Conservation (phyloP, 164 flowering plant species). For the Liquidambar formosana region DNA sequence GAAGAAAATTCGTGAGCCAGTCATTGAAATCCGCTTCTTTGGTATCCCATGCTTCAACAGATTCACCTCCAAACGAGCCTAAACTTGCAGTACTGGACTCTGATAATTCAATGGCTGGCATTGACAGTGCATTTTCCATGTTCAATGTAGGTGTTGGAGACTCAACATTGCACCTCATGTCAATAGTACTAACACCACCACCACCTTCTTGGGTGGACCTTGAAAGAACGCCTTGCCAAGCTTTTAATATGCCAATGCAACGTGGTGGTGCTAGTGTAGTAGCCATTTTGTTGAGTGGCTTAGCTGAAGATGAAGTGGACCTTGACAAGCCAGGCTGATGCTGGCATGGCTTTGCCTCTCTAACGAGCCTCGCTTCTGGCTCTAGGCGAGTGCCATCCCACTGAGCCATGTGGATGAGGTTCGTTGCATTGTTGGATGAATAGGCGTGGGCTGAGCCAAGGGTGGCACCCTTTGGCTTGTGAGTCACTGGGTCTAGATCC, state of each 20-base stretch:
- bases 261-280: background rate
- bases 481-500: slow-evolving; percentile 77
- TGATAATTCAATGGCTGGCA: too few species aligned
- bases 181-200: background rate
- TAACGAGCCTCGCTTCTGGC: slow-evolving; percentile 56
- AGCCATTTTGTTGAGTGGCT: slow-evolving; percentile 12
- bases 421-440: slow-evolving; percentile 41
- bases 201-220: too few species aligned
- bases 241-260: background rate
- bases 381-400: slow-evolving; percentile 64
- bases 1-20: too few species aligned
- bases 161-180: too few species aligned
- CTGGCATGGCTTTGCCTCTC: slow-evolving; percentile 38
- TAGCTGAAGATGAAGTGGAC: background rate
- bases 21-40: too few species aligned
- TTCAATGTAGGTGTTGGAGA: too few species aligned
- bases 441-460: slow-evolving; percentile 14
- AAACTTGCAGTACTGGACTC: too few species aligned
- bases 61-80: background rate
- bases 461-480: slow-evolving; percentile 54
- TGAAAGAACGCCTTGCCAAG: too few species aligned
- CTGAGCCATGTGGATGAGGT: slow-evolving; percentile 62
- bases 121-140: too few species aligned
- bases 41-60: too few species aligned
- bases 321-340: too few species aligned